These are phyloP conservation scores for Mycosphaerelloides madeirae DNA, from an alignment of 2,329 filamentous ascomycete genomes.

Conservation along the genomic window DNA sequence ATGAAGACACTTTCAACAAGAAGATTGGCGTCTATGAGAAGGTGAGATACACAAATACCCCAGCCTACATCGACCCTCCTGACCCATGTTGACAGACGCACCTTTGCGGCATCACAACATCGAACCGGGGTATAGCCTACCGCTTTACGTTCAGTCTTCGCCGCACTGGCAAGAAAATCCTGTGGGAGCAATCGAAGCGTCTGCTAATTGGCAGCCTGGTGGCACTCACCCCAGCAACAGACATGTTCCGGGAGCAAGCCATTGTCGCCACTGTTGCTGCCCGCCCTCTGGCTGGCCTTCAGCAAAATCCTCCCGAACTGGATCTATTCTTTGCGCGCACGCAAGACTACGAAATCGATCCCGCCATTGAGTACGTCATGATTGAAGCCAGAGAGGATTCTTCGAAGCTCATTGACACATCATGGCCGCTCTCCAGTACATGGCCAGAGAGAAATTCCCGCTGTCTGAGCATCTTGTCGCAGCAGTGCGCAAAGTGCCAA, in stretches of 20 bases:
- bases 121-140: constrained; percentile 58
- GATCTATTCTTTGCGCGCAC: constrained; percentile 67
- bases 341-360: constrained; percentile 62
- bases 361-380: constrained; percentile 68
- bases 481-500: constrained; percentile 41
- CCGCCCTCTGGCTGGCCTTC: constrained; percentile 57
- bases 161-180: constrained; percentile 60
- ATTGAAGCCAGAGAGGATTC: constrained; percentile 70
- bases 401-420: constrained; percentile 73
- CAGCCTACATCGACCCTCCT: constrained; percentile 4
- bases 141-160: constrained; percentile 66
- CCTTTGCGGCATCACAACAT: constrained; percentile 61
- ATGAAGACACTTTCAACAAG: constrained; percentile 46
- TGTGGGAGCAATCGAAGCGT: constrained; percentile 61
- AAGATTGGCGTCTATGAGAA: constrained; percentile 63
- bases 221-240: constrained; percentile 50
- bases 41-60: constrained; percentile 37
- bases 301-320: constrained; percentile 64
- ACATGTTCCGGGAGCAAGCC: constrained; percentile 62
- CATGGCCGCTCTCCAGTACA: constrained; percentile 66
- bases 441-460: constrained; percentile 54
- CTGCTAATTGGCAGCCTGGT: constrained; percentile 53
- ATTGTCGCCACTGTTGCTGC: constrained; percentile 70
- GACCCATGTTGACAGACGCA: constrained; percentile 51
- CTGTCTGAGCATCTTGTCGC: constrained; percentile 59